Evolutionary conservation across 1,139 yeast species (phyloP).

Genomic region (Candida tetrigidarum): DNA sequence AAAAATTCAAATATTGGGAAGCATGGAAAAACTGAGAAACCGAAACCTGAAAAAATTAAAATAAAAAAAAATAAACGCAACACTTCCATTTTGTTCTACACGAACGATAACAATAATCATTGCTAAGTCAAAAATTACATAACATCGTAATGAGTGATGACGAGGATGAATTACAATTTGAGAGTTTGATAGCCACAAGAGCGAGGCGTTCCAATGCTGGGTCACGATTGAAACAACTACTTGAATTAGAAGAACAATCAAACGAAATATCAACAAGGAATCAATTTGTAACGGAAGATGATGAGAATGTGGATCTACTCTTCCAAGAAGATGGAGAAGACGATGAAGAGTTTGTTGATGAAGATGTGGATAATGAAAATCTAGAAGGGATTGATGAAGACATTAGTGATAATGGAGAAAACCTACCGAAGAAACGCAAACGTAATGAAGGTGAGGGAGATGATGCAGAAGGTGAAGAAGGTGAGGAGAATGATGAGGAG

Average conservation of each 20-base stretch:
- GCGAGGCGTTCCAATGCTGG: slow-evolving; percentile 91
- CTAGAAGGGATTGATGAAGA: slow-evolving; percentile 28
- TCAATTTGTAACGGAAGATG: slow-evolving; percentile 57
- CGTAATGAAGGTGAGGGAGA: slow-evolving; percentile 19
- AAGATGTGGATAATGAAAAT: slow-evolving; percentile 39
- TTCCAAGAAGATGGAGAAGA: slow-evolving; percentile 89
- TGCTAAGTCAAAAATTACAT: neutral
- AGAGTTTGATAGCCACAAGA: slow-evolving; percentile 68
- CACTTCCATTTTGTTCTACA: neutral
- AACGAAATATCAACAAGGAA: slow-evolving; percentile 28
- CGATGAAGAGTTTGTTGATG: slow-evolving; percentile 60
- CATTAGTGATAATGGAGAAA: slow-evolving; percentile 20
- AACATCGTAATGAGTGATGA: slow-evolving; percentile 23
- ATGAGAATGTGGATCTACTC: slow-evolving; percentile 72
- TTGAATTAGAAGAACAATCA: slow-evolving; percentile 66
- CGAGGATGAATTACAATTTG: slow-evolving; percentile 29
- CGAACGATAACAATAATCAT: neutral
- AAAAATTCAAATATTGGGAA: neutral
- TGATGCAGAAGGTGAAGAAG: slow-evolving; percentile 15
- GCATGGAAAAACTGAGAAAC: neutral
- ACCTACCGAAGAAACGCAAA: slow-evolving; percentile 14
- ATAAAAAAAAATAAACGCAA: neutral
- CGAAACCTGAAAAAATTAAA: neutral
- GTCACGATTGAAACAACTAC: slow-evolving; percentile 70
- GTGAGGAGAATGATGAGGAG: too few species aligned